Evolutionary conservation across 116 monocot genomes (phyloP), one percentile per base, ranked within the genome.

Genomic region (Thalassia testudinum): DNA sequence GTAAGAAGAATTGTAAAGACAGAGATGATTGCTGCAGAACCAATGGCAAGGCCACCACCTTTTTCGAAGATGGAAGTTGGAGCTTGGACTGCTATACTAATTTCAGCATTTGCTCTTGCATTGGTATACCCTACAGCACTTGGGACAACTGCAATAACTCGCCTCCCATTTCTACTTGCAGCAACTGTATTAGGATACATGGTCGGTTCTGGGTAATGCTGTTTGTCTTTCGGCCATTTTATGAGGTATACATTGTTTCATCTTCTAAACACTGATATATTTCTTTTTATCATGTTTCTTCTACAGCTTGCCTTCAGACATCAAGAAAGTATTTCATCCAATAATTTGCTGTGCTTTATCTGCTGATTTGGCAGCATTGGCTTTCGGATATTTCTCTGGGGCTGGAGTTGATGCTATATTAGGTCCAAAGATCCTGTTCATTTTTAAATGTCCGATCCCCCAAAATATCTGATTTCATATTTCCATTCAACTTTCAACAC

Each of bases 321-420:
- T 75, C 37, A 97, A 79, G 74, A 82, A 71, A 69, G 70, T 89
- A 52, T 73, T 97, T 62, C 97, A 97, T 73, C 97, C 97, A 50
- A 85, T 97, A 62, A 72, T 97, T 50, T 88, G 76, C 42, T 97
- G 89, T 71, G 85, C 82, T 60, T 37, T 89, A 65, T 76, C 89
- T 72, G 89, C 97, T 26, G 97, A 97, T 58, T 57, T 89, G 54
- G 88, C 97, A 52, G 97, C 89, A 62, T 12, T 79, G 49, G 78
- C 75, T 57, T 97, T 70, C 82, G 89, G 79, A 64, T 81, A 85
- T 68, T 53, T 97, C 62, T 82, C 89, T 26, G 53, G 61, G 59
- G 70, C 77, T 70, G 97, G 97, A 60, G 12, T 58, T n/a, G 79
- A 88, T 79, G 88, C 79, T 68, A 81, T 82, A 70, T 77, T 97